phyloP scores from a whole-genome alignment of 495 filamentous ascomycete species.

The Xylaria venustula region DNA sequence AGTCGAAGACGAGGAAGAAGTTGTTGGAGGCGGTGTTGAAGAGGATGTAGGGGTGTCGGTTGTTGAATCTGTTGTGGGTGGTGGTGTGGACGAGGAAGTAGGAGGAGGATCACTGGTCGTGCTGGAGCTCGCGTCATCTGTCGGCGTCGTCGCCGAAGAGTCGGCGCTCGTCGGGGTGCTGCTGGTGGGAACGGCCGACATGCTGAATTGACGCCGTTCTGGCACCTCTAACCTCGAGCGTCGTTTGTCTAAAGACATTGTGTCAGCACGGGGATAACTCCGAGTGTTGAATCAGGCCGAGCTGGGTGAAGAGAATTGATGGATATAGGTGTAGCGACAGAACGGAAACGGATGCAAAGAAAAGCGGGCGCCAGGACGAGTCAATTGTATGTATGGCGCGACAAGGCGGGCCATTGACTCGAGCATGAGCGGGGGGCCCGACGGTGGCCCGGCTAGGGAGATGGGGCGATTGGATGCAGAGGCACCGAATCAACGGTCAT shows the following conservation, averaged over 20 bases:
- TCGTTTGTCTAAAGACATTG: constrained; percentile 2
- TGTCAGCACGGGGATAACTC: constrained; percentile 3
- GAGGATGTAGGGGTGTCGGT: not conserved
- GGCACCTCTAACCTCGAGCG: constrained; percentile 1
- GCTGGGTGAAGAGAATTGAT: too few relatives aligned
- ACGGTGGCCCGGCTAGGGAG: not conserved
- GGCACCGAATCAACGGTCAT: not conserved
- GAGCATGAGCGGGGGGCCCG: not conserved
- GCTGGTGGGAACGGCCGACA: not conserved
- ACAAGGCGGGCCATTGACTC: not conserved
- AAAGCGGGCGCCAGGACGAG: not conserved
- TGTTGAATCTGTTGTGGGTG: not conserved
- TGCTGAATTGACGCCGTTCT: constrained; percentile 2
- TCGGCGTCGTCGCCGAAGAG: not conserved
- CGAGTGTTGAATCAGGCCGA: not conserved
- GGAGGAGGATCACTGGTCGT: too few relatives aligned
- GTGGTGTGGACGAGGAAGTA: not conserved
- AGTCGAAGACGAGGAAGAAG: constrained; percentile 7
- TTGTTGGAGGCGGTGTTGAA: constrained; percentile 1
- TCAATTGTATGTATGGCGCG: not conserved
- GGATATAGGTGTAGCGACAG: not conserved
- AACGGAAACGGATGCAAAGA: not conserved
- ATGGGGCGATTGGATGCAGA: not conserved
- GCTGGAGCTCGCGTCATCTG: not conserved
- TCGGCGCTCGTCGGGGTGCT: not conserved